phyloP scores from a whole-genome alignment of 345 rosid species.

The Pugionium dolabratum region DNA sequence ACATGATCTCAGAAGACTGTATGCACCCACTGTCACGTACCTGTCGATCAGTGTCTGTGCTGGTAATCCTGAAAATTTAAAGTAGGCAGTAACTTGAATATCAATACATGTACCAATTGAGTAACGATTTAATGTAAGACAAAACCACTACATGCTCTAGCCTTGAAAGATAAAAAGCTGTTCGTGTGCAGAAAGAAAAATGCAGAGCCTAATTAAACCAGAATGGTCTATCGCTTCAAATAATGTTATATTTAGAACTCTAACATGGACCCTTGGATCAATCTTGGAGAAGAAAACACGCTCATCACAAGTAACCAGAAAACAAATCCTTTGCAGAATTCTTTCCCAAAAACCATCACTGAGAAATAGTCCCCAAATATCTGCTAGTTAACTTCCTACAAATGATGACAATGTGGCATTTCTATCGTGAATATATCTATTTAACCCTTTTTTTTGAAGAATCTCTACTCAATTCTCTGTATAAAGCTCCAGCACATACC shows the following conservation, averaged over 20 bases:
- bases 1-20: constrained; percentile 82
- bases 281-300: background rate
- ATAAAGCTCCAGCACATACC: constrained; percentile 5
- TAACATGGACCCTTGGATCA: constrained; percentile 2
- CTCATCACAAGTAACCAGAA: constrained; percentile 18
- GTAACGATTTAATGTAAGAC: background rate
- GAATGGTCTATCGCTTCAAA: background rate
- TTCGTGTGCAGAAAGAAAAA: background rate
- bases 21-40: constrained; percentile 88
- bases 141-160: constrained; percentile 15
- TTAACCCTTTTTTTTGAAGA: background rate
- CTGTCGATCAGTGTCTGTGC: constrained; percentile 86
- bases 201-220: background rate
- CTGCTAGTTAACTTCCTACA: background rate
- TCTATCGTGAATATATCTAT: too few relatives aligned
- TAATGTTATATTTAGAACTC: background rate
- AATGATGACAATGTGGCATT: too few relatives aligned
- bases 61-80: constrained; percentile 68
- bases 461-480: background rate
- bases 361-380: background rate
- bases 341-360: background rate
- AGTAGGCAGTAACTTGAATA: background rate
- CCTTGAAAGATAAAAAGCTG: constrained; percentile 1
- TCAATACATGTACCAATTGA: background rate
- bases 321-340: background rate